Percentiles rank a stretch among this genome's conserved stretches.
These are phyloP conservation scores for Penicillium crustosum DNA, from an alignment of 2,329 filamentous ascomycete species.

Conservation along the genomic window DNA sequence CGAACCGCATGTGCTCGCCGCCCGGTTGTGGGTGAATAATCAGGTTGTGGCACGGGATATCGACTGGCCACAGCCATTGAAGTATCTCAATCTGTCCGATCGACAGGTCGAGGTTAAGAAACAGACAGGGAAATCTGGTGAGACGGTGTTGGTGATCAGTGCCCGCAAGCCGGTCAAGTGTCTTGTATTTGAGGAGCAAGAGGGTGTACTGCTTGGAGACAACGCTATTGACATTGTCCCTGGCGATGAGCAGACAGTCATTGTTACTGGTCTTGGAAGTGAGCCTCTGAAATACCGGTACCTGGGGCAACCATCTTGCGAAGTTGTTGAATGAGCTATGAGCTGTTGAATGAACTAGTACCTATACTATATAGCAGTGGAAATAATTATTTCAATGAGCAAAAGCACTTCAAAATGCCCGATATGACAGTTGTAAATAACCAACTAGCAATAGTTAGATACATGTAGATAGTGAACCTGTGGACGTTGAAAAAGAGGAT, in stretches of 20 bases:
- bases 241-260: conserved; percentile 54
- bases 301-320: conserved; percentile 24
- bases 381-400: not conserved
- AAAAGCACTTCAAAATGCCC: not conserved
- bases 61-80: conserved; percentile 62
- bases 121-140: conserved; percentile 34
- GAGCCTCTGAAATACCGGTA: conserved; percentile 29
- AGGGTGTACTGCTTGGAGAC: conserved; percentile 55
- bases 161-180: conserved; percentile 58
- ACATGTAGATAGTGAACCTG: too few species aligned
- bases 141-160: conserved; percentile 44
- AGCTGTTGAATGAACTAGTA: not conserved
- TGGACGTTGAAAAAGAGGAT: not conserved
- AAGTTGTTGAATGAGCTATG: conserved; percentile 2
- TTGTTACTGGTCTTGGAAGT: conserved; percentile 23
- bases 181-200: conserved; percentile 60
- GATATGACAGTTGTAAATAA: too few species aligned
- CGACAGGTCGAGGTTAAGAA: conserved; percentile 50
- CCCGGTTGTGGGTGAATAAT: conserved; percentile 54
- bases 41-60: conserved; percentile 55
- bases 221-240: conserved; percentile 60
- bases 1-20: conserved; percentile 56
- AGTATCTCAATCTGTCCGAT: conserved; percentile 56
- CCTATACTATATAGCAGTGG: not conserved
- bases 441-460: too few species aligned